Evolutionary conservation across 306 rosid genomes (phyloP), one percentile per base, ranked within the genome.

Genomic region (Casuarina equisetifolia): DNA sequence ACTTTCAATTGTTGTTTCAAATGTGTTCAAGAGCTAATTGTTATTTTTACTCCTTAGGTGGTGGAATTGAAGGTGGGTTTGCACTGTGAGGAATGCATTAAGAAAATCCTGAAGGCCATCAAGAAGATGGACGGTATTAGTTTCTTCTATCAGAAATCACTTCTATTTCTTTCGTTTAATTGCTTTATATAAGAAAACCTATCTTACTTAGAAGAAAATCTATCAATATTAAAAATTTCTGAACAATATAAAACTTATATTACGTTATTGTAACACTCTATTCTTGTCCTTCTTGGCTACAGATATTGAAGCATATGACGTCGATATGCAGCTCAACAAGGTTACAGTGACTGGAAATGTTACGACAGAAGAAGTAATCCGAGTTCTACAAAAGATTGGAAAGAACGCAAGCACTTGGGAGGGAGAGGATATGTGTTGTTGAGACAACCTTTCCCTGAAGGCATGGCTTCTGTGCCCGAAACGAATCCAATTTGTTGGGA

Each of bases 51-150:
- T 0, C 9, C 50, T 77, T 44, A 92, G 95, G 89, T 90, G 79
- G 97, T 94, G 82, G 98, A 94, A 80, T 80, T 94, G 86, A 94
- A 88, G 87, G 96, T 94, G 70, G 90, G 88, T 5, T 83, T 92
- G 82, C 97, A 94, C 80, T 90, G 98, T 42, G 92, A 86, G 4
- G 92, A 94, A 32, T 94, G 98, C 76, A 92, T 92, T 81, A 92
- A 89, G 92, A 92, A 92, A 83, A 92, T 94, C 80, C 85, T 89
- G 74, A 90, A 90, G 85, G 92, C 91, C 82, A 87, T 89, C 88
- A 94, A 92, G 91, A 92, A 94, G 79, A 84, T 90, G 19, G 85
- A 92, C 89, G 97, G 97, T 89, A 82, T 35, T 0, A 32, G 8
- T 52, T 16, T 6, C 42, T 63, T 25, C 3, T 16, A 61, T 35